These are phyloP conservation scores for Entomortierella beljakovae DNA, from an alignment of 192 early-diverging fungal genomes.

Conservation along the genomic window DNA sequence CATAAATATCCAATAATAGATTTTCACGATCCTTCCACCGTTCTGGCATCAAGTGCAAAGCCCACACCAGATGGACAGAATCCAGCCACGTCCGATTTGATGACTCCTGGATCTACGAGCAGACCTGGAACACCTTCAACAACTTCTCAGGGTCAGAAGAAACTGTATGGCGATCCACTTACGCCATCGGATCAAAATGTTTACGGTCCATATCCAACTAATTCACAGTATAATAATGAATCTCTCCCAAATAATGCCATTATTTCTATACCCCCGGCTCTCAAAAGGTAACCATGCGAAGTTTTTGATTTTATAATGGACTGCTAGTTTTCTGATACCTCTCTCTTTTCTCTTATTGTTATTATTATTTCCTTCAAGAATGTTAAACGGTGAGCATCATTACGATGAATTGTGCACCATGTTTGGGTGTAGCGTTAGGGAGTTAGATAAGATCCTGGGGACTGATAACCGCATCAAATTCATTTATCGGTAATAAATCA, in stretches of 20 bases:
- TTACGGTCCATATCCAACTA: background rate
- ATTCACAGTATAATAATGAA: background rate
- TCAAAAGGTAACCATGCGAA: conserved; percentile 15
- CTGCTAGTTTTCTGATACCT: background rate
- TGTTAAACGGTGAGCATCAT: conserved; percentile 75
- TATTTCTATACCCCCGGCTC: conserved; percentile 26
- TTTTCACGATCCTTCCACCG: conserved; percentile 11
- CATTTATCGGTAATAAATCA: conserved; percentile 57
- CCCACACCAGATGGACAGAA: background rate
- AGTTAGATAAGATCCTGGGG: conserved; percentile 67
- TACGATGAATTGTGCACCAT: conserved; percentile 82
- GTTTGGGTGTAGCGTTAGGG: conserved; percentile 67
- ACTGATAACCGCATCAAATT: conserved; percentile 59
- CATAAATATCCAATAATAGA: conserved; percentile 88
- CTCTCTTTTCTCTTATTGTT: background rate
- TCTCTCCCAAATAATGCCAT: background rate
- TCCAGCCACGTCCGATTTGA: background rate
- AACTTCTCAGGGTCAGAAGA: background rate
- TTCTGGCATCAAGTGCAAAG: conserved; percentile 3
- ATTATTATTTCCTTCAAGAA: conserved; percentile 7
- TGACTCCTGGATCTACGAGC: background rate
- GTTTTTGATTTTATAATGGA: background rate
- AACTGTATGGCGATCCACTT: conserved; percentile 18
- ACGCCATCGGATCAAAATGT: conserved; percentile 21
- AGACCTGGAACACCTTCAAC: conserved; percentile 1